Conservation (phyloP, 495 filamentous ascomycete genomes). For the Podospora conica region DNA sequence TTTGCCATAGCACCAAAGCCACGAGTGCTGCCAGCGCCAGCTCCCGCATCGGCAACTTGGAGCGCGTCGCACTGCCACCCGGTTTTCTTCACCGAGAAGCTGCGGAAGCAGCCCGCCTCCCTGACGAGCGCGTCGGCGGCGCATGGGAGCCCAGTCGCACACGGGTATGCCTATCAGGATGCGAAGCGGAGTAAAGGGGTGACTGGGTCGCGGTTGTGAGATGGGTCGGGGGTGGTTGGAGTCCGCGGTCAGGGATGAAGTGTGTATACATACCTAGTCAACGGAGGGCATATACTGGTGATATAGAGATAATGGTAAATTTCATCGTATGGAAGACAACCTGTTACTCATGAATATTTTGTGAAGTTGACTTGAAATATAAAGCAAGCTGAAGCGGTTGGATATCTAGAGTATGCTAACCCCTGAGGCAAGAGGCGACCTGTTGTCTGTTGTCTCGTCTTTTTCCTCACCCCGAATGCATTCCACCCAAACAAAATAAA, state of each 20-base stretch:
- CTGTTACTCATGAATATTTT: not conserved
- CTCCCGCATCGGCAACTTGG: not conserved
- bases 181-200: slow-evolving; percentile 16
- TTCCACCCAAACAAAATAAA: not conserved
- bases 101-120: slow-evolving; percentile 35
- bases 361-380: not conserved
- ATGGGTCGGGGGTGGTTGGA: not conserved
- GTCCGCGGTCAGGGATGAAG: not conserved
- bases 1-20: not conserved
- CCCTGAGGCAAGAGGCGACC: not conserved
- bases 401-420: not conserved
- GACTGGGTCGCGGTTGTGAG: slow-evolving; percentile 40
- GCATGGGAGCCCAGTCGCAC: slow-evolving; percentile 40
- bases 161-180: slow-evolving; percentile 50
- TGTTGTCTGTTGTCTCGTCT: not conserved
- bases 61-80: slow-evolving; percentile 48
- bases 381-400: not conserved
- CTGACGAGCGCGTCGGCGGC: slow-evolving; percentile 18
- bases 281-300: not conserved
- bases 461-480: not conserved
- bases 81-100: slow-evolving; percentile 52
- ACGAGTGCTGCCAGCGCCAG: not conserved
- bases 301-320: not conserved
- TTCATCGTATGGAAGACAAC: not conserved
- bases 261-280: not conserved